Conservation (phyloP, 2,329 filamentous ascomycete genomes). For the Ceratocystiopsis sp. region DNA sequence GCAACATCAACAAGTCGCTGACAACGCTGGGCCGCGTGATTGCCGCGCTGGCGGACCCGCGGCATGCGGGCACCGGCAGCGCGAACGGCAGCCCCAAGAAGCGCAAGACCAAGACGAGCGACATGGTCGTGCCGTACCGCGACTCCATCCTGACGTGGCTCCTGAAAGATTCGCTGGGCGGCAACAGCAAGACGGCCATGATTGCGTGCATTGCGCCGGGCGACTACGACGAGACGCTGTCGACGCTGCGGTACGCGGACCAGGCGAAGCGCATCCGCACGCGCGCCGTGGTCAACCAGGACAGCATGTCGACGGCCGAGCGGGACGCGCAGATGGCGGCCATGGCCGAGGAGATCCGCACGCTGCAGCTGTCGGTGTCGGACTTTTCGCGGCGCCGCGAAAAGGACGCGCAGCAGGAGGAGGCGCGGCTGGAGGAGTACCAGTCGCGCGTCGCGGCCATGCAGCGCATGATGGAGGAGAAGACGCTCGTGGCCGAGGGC, state of each 20-base stretch:
- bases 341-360: slow-evolving; percentile 89
- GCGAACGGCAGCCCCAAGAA: slow-evolving; percentile 4
- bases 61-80: slow-evolving; percentile 35
- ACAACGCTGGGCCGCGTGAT: slow-evolving; percentile 93
- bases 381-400: slow-evolving; percentile 49
- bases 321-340: slow-evolving; percentile 84
- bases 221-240: slow-evolving; percentile 94
- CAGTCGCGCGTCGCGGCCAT: slow-evolving; percentile 77
- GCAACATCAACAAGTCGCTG: slow-evolving; percentile 97
- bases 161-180: slow-evolving; percentile 85
- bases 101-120: slow-evolving; percentile 21
- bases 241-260: slow-evolving; percentile 89
- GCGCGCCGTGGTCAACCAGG: slow-evolving; percentile 86
- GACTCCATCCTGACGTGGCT: slow-evolving; percentile 77
- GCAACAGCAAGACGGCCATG: slow-evolving; percentile 98
- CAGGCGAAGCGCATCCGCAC: slow-evolving; percentile 96
- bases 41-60: slow-evolving; percentile 64
- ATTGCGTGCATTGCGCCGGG: slow-evolving; percentile 92
- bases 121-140: slow-evolving; percentile 74
- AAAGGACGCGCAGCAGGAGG: slow-evolving; percentile 49
- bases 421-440: slow-evolving; percentile 67
- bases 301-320: slow-evolving; percentile 80
- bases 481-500: slow-evolving; percentile 72
- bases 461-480: slow-evolving; percentile 94
- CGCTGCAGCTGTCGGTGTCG: slow-evolving; percentile 59